Evolutionary conservation across 371 early-diverging fungal species (phyloP), one percentile per base, ranked within the genome.

Genomic region (Syncephalastrum contaminatum): DNA sequence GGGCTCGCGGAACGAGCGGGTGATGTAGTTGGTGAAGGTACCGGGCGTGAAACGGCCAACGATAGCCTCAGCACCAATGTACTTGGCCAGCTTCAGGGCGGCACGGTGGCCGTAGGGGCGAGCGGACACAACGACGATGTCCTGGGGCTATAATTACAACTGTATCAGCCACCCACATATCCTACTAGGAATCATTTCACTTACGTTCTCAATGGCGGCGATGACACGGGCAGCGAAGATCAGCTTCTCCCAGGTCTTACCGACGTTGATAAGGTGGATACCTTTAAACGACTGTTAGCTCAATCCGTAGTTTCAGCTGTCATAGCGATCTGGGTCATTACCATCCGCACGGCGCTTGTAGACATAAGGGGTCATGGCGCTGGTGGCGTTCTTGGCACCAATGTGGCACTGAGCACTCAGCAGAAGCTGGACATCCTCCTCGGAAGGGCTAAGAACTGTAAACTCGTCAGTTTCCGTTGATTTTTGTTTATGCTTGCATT

Each of bases 1-100:
- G 63, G 99, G 99, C 81, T 99, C 99, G 75, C 92, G 90, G 90
- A 99, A 96, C 57, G 94, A 83, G 68, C 95, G 96, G 65, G 99
- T 99, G 81, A 93, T 94, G 85, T 97, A 94, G 84, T 99, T 99
- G 72, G 99, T 99, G 86, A 99, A 99, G 75, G 96, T 97, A 85
- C 99, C 99, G 62, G 99, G 99, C 71, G 99, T 98, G 92, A 99
- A 99, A 65, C 99, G 93, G 75, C 99, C 99, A 54, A 98, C 97
- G 60, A 97, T 91, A 69, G 98, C 96, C 72, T 94, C 94, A 51
- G 95, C 94, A 58, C 97, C 98, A 65, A 95, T 95, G 87, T 93
- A 91, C 67, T 93, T 89, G 56, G 97, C 96, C 80, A 95, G 99
- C 87, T 99, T 99, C 58, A 95, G 84, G 58, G 95, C 99, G 54